phyloP scores from a whole-genome alignment of 179 eudicot species.

The Patellifolia procumbens region DNA sequence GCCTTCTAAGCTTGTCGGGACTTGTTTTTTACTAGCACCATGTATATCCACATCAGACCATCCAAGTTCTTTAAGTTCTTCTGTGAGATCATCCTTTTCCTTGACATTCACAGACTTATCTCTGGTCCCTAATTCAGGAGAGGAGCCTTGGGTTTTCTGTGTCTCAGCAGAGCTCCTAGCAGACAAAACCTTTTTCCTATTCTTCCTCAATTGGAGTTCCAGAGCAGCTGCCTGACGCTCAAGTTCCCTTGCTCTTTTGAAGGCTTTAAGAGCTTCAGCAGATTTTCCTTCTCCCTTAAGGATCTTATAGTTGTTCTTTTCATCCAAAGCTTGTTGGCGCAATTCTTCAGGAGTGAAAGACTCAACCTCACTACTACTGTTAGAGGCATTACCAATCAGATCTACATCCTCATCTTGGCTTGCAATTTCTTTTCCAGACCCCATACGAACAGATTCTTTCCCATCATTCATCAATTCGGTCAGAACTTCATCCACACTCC shows the following conservation, averaged over 20 bases:
- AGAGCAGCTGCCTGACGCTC: slow-evolving; percentile 87
- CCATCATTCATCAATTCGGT: slow-evolving; percentile 57
- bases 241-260: slow-evolving; percentile 84
- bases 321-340: slow-evolving; percentile 79
- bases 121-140: slow-evolving; percentile 31
- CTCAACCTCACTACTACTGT: slow-evolving; percentile 34
- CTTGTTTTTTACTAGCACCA: slow-evolving; percentile 63
- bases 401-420: slow-evolving; percentile 42
- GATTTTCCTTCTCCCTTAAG: slow-evolving; percentile 83
- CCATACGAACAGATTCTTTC: slow-evolving; percentile 35
- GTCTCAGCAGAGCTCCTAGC: slow-evolving; percentile 43
- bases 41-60: slow-evolving; percentile 89
- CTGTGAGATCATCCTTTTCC: slow-evolving; percentile 73
- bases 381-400: slow-evolving; percentile 33
- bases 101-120: slow-evolving; percentile 42
- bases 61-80: slow-evolving; percentile 80
- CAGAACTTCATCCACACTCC: slow-evolving; percentile 62
- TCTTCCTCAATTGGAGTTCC: slow-evolving; percentile 71
- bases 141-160: slow-evolving; percentile 38
- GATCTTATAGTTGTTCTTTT: slow-evolving; percentile 65
- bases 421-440: slow-evolving; percentile 36
- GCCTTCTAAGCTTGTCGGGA: slow-evolving; percentile 65
- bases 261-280: slow-evolving; percentile 88
- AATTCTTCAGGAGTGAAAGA: slow-evolving; percentile 74
- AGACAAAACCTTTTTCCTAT: slow-evolving; percentile 62